Evolutionary conservation across 176 grass and related monocot species (phyloP).

Genomic region (Musa acuminata): DNA sequence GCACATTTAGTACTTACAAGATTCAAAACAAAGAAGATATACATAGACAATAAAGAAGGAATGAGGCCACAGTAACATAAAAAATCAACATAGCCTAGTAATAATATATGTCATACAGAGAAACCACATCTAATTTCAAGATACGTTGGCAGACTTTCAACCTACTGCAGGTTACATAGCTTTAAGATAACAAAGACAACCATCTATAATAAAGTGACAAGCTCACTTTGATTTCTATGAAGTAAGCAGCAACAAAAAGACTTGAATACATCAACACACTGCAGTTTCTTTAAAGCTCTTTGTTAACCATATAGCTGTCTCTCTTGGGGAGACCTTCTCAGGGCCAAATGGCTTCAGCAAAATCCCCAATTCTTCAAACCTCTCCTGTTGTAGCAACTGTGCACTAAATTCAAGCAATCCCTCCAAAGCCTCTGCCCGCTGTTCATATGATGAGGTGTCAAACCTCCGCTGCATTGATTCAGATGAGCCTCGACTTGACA

Average conservation of each 20-base stretch:
- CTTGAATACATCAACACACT: constrained; percentile 15
- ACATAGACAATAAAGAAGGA: too few relatives aligned
- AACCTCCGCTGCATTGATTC: constrained; percentile 78
- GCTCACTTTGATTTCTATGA: background rate
- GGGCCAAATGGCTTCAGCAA: constrained; percentile 84
- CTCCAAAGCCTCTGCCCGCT: constrained; percentile 86
- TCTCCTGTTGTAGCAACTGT: constrained; percentile 75
- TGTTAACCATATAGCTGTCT: constrained; percentile 89
- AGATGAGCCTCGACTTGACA: constrained; percentile 55
- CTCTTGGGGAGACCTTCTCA: constrained; percentile 73
- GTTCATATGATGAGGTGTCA: constrained; percentile 76
- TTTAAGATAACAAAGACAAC: background rate
- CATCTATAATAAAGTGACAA: background rate
- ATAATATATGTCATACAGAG: background rate
- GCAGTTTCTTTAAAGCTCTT: constrained; percentile 94
- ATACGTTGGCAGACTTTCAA: background rate
- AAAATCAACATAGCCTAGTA: background rate
- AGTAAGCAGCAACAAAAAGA: background rate
- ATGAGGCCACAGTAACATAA: background rate
- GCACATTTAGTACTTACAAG: too few relatives aligned
- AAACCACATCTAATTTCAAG: background rate
- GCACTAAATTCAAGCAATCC: constrained; percentile 90
- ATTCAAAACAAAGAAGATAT: too few relatives aligned
- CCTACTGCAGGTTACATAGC: background rate
- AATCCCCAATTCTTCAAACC: constrained; percentile 70